A percentile compares a stretch with the other conserved stretches of the same genome.
Evolutionary conservation across 257 asterid genomes (phyloP).

Genomic region (Primulina huaijiensis): DNA sequence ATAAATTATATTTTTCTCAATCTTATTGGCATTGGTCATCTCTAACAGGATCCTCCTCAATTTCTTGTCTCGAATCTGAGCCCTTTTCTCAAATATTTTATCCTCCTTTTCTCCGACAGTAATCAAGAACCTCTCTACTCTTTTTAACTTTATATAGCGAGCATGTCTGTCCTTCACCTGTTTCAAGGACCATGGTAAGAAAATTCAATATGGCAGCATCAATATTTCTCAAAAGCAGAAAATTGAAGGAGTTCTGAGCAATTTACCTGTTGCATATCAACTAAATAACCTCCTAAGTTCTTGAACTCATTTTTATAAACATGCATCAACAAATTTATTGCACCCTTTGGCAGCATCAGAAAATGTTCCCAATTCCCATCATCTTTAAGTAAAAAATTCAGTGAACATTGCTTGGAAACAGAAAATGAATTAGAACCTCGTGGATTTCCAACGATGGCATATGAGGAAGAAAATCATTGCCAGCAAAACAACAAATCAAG

Average conservation of each 20-base stretch:
- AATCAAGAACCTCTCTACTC: constrained; percentile 52
- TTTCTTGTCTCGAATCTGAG: constrained; percentile 29
- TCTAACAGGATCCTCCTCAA: constrained; percentile 31
- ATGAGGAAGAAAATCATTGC: constrained; percentile 71
- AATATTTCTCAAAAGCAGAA: not conserved
- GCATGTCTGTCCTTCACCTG: constrained; percentile 39
- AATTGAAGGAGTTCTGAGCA: not conserved
- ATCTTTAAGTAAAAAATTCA: not conserved
- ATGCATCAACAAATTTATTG: constrained; percentile 47
- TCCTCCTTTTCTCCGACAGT: constrained; percentile 52
- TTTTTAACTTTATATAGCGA: constrained; percentile 34
- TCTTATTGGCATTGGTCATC: constrained; percentile 12
- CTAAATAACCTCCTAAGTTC: constrained; percentile 57
- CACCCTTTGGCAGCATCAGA: constrained; percentile 35
- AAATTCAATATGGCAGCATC: not conserved
- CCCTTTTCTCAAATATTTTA: constrained; percentile 49
- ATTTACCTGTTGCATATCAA: constrained; percentile 46
- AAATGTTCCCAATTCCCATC: not conserved
- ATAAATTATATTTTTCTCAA: not conserved
- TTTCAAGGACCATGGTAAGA: constrained; percentile 10
- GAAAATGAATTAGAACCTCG: constrained; percentile 41
- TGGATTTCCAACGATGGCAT: constrained; percentile 54
- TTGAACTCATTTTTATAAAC: constrained; percentile 53
- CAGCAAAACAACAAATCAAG: constrained; percentile 59
- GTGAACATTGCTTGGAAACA: not conserved